Conservation (phyloP, 2,329 filamentous ascomycete species). For the Alternaria sp. region DNA sequence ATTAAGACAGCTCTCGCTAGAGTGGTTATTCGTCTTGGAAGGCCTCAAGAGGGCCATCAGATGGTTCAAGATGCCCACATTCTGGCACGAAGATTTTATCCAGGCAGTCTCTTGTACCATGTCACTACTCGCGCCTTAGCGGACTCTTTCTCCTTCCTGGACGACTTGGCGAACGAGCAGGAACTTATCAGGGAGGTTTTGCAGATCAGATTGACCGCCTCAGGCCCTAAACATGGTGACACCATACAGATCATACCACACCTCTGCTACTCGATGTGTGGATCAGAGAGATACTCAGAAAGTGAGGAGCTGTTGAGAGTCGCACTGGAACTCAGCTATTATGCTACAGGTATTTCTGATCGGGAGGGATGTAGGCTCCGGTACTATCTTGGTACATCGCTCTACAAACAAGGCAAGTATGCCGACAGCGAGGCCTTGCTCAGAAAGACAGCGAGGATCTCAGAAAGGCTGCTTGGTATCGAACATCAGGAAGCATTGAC, state of each 20-base stretch:
- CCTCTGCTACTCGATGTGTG: not conserved
- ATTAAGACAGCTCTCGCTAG: not conserved
- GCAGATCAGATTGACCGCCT: not conserved
- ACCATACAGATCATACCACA: not conserved
- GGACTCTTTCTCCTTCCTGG: fast-evolving
- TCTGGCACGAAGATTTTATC: not conserved
- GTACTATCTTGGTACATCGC: fast-evolving
- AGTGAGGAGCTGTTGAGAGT: not conserved
- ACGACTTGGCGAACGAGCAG: too few relatives aligned
- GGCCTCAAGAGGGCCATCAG: not conserved
- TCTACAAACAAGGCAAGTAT: not conserved
- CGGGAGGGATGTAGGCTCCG: too few relatives aligned
- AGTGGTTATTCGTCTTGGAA: not conserved
- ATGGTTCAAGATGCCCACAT: not conserved
- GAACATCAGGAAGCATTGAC: fast-evolving
- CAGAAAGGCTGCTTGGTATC: not conserved
- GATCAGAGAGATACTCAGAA: not conserved
- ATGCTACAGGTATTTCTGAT: not conserved
- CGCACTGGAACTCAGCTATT: not conserved
- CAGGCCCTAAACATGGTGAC: not conserved
- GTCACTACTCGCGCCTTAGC: fast-evolving
- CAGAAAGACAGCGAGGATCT: not conserved
- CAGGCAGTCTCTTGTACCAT: not conserved
- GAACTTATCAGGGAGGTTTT: too few relatives aligned
- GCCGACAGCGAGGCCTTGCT: not conserved